Base-by-base conservation (phyloP, 1,139 yeast species). In the Blastobotrys serpentis region DNA sequence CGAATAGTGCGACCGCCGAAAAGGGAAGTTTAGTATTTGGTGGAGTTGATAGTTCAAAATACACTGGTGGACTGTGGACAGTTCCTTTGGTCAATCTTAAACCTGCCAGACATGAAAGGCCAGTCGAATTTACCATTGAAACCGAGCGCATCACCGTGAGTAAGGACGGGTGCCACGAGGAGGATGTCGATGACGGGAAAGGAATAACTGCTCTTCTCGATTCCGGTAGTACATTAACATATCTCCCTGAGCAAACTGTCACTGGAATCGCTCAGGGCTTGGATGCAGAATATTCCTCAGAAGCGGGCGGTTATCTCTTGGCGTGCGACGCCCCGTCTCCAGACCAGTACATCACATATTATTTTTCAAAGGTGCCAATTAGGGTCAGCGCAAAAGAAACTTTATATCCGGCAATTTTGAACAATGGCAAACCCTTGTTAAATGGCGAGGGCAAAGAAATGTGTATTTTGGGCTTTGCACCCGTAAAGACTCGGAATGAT, bases 201-300 rank as follows among this genome's bases (percentile, higher is more conserved):
- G 39, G 36, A 25, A 43, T 53, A 7, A 68, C 77, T 1, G 51
- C 48, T 2, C 79, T 16, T 59, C 64, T 84, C 30, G 92, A 84
- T 64, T 76, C 86, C 2, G 90, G 92, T 42, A 77, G 88, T 8
- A 79, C 89, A 1, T 65, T 79, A 44, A 72, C 84, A 7, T 75
- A 74, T 53, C 62, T 81, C 0, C 87, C 89, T 18, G 47, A 59
- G 34, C 46, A 44, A 6, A 26, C 58, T 5, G 51, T 62, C 13
- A 52, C 48, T 3, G 51, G 54, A 1, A 48, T 64, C 17, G 63
- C 61, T n/a, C 33, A 46, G 7, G 34, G 52, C n/a, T 47, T 60
- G 8, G 57, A 59, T 3, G 67, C 65, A 2, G 40, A 42, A 5
- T 55, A 2, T 84, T 79, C 49, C 17, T 39, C 44, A 1, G 46